A percentile compares a stretch with the other conserved stretches of the same genome.
Evolutionary conservation across 495 filamentous ascomycete species (phyloP).

Genomic region (Penicillium parvum): DNA sequence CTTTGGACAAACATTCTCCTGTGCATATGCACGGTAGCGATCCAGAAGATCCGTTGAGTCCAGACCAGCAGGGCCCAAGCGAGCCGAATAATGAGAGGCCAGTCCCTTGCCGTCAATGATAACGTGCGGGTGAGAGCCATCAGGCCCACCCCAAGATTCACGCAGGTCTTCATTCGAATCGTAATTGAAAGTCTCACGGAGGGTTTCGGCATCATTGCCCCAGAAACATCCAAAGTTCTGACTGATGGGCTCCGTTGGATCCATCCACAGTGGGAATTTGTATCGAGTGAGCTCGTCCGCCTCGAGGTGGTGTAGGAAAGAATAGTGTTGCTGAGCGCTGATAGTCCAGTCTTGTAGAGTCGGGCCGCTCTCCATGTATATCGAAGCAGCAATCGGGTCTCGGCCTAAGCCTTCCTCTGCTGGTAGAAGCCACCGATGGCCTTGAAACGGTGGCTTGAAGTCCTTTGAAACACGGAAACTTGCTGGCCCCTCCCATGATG

Average conservation of each 20-base stretch:
- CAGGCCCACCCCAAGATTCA: not conserved
- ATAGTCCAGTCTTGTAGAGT: constrained; percentile 45
- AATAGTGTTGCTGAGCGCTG: constrained; percentile 52
- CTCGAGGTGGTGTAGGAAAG: constrained; percentile 50
- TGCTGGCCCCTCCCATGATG: constrained; percentile 27
- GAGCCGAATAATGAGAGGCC: constrained; percentile 47
- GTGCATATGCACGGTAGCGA: constrained; percentile 48
- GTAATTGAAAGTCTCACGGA: constrained; percentile 14
- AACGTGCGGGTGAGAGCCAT: constrained; percentile 21
- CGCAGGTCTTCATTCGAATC: constrained; percentile 1
- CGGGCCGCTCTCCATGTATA: constrained; percentile 30
- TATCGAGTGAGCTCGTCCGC: constrained; percentile 39
- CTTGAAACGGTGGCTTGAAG: constrained; percentile 24
- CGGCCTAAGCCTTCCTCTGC: constrained; percentile 16
- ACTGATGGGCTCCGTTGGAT: constrained; percentile 40
- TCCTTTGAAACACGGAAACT: constrained; percentile 21
- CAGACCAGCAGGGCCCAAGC: constrained; percentile 31
- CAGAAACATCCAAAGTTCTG: constrained; percentile 46
- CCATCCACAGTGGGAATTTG: constrained; percentile 49
- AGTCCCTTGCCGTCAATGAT: constrained; percentile 51
- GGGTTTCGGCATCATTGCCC: constrained; percentile 33
- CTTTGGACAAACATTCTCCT: constrained; percentile 41
- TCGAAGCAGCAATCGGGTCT: constrained; percentile 29
- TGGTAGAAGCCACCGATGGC: constrained; percentile 32
- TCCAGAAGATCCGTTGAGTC: constrained; percentile 49